Conservation (phyloP, 768 basidiomycete genomes). For the Mycena vulgaris region DNA sequence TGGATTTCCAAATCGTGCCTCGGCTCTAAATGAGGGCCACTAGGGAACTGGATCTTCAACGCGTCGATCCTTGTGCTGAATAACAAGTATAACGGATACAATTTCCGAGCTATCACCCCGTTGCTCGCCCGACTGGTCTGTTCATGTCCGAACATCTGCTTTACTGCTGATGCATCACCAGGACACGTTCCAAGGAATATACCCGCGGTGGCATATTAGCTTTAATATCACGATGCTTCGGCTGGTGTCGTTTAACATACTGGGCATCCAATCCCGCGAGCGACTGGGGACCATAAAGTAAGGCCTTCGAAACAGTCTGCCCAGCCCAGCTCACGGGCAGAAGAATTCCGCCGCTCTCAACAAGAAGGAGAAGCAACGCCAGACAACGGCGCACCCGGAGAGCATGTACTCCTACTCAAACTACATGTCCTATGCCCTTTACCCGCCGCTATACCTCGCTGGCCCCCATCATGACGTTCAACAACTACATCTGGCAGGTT, state of each 20-base stretch:
- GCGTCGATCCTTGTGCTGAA: not conserved
- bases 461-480: constrained; percentile 98
- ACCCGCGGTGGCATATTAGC: constrained; percentile 91
- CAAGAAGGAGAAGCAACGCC: constrained; percentile 77
- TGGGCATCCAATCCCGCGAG: constrained; percentile 75
- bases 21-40: not conserved
- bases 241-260: constrained; percentile 91
- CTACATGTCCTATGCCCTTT: constrained; percentile 90
- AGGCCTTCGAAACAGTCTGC: no score
- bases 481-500: constrained; percentile 96
- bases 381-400: constrained; percentile 66
- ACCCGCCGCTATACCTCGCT: constrained; percentile 95
- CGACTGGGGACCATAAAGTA: no score
- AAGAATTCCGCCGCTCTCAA: no score
- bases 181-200: not conserved
- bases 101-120: not conserved
- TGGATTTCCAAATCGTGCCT: not conserved
- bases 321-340: no score
- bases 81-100: not conserved
- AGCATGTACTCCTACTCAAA: constrained; percentile 77
- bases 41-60: not conserved
- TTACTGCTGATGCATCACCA: not conserved
- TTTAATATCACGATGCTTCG: constrained; percentile 98
- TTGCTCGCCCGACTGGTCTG: not conserved
- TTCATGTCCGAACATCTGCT: not conserved